Conservation (phyloP, 1,284 basidiomycete species). For the Cutaneotrichosporon mucoides region DNA sequence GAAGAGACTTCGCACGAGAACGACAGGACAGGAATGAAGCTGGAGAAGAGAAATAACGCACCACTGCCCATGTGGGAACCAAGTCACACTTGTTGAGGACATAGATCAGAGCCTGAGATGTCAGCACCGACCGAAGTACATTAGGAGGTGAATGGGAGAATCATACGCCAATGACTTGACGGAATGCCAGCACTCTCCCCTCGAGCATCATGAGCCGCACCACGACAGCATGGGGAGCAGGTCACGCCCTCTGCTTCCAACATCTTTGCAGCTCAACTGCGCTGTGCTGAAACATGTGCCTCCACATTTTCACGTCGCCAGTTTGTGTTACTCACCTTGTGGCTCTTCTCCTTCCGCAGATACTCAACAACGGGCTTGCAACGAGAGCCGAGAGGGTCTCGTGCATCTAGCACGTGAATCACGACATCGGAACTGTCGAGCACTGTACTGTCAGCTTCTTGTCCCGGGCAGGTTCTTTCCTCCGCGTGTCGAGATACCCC, state of each 20-base stretch:
- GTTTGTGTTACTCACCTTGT: slow-evolving; percentile 56
- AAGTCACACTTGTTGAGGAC: slow-evolving; percentile 98
- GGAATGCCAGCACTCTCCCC: too few relatives aligned
- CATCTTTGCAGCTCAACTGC: too few relatives aligned
- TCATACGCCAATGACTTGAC: too few relatives aligned
- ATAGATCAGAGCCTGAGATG: slow-evolving; percentile 70
- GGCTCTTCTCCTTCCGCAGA: slow-evolving; percentile 90
- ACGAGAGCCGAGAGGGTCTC: slow-evolving; percentile 94
- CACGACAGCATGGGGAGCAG: too few relatives aligned
- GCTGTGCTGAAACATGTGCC: too few relatives aligned
- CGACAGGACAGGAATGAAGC: neutral
- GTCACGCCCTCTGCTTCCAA: too few relatives aligned
- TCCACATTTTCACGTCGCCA: too few relatives aligned
- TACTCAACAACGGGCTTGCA: slow-evolving; percentile 94
- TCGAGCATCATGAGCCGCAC: too few relatives aligned
- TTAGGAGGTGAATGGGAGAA: too few relatives aligned
- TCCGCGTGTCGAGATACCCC: too few relatives aligned
- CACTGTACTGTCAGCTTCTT: slow-evolving; percentile 52
- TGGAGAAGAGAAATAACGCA: slow-evolving; percentile 53
- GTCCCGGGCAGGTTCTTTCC: too few relatives aligned
- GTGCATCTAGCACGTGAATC: slow-evolving; percentile 91
- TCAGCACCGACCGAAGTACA: too few relatives aligned
- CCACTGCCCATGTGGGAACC: slow-evolving; percentile 98
- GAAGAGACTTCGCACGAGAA: neutral
- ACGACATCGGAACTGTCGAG: slow-evolving; percentile 98